Evolutionary conservation across 345 rosid genomes (phyloP), one percentile per base, ranked within the genome.

Genomic region (Leavenworthia alabamica): DNA sequence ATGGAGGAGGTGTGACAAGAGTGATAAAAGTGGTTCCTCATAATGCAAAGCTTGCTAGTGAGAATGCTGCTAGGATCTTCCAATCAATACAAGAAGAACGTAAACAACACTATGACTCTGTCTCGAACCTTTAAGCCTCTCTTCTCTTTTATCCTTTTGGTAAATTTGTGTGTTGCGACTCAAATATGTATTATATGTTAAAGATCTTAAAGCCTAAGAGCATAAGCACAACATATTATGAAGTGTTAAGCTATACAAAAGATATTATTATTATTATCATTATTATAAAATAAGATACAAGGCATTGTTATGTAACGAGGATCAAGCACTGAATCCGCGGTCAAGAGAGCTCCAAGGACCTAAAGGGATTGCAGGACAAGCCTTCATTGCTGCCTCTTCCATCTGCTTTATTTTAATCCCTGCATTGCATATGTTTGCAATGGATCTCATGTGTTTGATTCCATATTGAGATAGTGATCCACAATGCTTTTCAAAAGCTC

Each of bases 11-110:
- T 55, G 52, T 76, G 41, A 56, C 76, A 2, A 75, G 77, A 66
- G 95, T 89, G 73, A 89, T 92, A 56, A 83, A 72, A 61, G 96
- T 87, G 26, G 96, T 89, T 61, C 98, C 97, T 20, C 96, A 82
- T 78, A 86, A 86, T 20, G 73, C 81, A 1, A 81, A 83, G 67
- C 75, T 86, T 2, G 93, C 98, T 5, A 85, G 88, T 6, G 98
- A 79, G 64, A 86, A 96, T 1, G 98, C 76, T 2, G 94, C 89
- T 14, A 78, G 98, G 24, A 92, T 92, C 67, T 92, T 92, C 77
- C 82, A 53, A 67, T 92, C 90, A 0, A 89, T 92, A 77, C 98
- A 92, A 74, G 80, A 81, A 71, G 95, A 83, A 75, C 83, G 97
- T 74, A 78, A 81, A 73, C 84, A 81, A 71, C 82, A 73, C 23